Conservation (phyloP, 2,329 filamentous ascomycete species). For the Lecanicillium sp. region DNA sequence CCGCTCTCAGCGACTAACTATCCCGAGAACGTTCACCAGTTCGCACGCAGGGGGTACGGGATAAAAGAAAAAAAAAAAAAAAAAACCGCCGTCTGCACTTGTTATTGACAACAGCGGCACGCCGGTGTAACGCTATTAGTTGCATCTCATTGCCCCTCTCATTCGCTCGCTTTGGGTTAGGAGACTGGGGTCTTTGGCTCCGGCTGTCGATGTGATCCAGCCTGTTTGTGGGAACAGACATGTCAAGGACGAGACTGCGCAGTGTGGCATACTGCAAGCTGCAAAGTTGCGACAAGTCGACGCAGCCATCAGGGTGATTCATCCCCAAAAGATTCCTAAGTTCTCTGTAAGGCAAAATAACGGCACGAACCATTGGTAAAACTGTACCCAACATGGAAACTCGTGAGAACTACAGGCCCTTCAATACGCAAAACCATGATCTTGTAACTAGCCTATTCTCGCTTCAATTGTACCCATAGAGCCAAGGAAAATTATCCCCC, state of each 20-base stretch:
- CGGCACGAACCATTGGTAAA: too few relatives aligned
- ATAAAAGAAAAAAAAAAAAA: too few relatives aligned
- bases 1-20: slow-evolving; percentile 6
- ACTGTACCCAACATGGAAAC: not conserved
- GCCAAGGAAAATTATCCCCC: not conserved
- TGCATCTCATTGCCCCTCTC: too few relatives aligned
- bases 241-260: too few relatives aligned
- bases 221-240: too few relatives aligned
- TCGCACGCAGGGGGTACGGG: not conserved
- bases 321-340: not conserved
- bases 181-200: not conserved
- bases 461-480: too few relatives aligned
- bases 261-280: too few relatives aligned
- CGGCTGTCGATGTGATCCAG: slow-evolving; percentile 2
- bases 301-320: slow-evolving; percentile 2
- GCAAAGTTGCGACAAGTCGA: not conserved
- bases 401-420: not conserved
- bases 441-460: too few relatives aligned
- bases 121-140: slow-evolving; percentile 2
- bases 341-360: too few relatives aligned
- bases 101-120: not conserved
- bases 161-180: too few relatives aligned
- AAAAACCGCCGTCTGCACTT: too few relatives aligned
- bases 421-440: too few relatives aligned
- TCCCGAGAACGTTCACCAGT: not conserved